phyloP scores from a whole-genome alignment of 2,329 filamentous ascomycete genomes.

The Fusarium scirpi region DNA sequence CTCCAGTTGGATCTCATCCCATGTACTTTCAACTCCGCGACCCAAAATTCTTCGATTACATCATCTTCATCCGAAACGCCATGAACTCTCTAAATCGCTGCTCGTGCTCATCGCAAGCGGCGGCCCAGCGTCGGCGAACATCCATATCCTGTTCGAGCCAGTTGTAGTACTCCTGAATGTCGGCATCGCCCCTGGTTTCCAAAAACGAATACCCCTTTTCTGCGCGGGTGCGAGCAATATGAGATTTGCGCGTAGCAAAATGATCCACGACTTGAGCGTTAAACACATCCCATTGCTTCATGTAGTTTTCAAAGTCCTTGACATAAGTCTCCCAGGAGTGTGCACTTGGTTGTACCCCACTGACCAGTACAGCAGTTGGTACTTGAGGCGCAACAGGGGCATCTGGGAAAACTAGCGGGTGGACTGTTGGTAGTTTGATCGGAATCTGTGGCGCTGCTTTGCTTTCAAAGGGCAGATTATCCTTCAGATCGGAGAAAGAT shows the following conservation, averaged over 20 bases:
- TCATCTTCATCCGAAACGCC: constrained; percentile 60
- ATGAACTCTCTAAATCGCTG: constrained; percentile 69
- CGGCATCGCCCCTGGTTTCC: constrained; percentile 56
- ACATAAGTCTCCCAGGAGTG: constrained; percentile 64
- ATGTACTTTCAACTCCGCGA: constrained; percentile 20
- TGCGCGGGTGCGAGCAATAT: constrained; percentile 55
- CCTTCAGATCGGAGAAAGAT: constrained; percentile 67
- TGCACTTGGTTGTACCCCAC: constrained; percentile 58
- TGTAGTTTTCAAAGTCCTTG: constrained; percentile 65
- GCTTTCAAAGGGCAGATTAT: constrained; percentile 69
- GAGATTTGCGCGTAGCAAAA: constrained; percentile 63
- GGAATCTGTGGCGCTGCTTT: constrained; percentile 59
- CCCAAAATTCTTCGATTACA: constrained; percentile 41
- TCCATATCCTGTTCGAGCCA: constrained; percentile 73
- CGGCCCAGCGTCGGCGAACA: constrained; percentile 70
- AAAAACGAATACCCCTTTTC: constrained; percentile 62
- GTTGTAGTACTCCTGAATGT: constrained; percentile 68
- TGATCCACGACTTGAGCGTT: constrained; percentile 67
- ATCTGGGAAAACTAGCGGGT: constrained; percentile 59
- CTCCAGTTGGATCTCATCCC: constrained; percentile 16
- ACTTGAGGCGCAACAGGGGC: constrained; percentile 63
- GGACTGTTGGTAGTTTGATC: constrained; percentile 50
- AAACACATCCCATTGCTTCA: constrained; percentile 62
- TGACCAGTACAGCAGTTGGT: constrained; percentile 57
- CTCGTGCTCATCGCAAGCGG: constrained; percentile 71